Base-by-base conservation (phyloP, 2,329 filamentous ascomycete genomes). In the Hypoxylon sp. region DNA sequence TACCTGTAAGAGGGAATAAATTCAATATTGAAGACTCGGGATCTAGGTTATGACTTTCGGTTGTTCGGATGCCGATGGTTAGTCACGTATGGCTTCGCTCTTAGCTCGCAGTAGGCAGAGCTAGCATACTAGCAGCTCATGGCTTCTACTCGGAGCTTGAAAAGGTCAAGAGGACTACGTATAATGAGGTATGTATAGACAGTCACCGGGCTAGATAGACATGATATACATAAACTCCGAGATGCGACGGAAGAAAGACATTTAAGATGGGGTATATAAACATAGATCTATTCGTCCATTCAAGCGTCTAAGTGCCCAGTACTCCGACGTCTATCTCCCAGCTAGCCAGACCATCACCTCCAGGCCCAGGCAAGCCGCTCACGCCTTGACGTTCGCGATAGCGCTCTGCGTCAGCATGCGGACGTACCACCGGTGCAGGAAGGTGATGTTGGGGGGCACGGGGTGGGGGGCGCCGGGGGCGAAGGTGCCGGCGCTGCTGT, bases 361-460 rank as follows among this genome's bases (percentile, higher is more conserved):
- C 27, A 13, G 5, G 33, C 31, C 31, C 11, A n/a, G n/a, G n/a
- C 15, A 27, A 11, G 37, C 8, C 27, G 13, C n/a, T 67, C 48
- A 72, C 33, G 57, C 58, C 56, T 65, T 67, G 9, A 73, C 69
- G 11, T 68, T 69, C 13, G 40, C 58, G 20, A 71, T 33, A 1
- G 62, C 70, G 41, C 65, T 68, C 23, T 67, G 48, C 3, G 60
- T 60, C 61, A 73, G 33, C 21, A 72, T 71, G 18, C 70, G 67
- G 17, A 70, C 68, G 52, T 73, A 72, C 70, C 64, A 70, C 4
- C 38, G 37, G 33, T 73, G 71, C 51, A 71, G 38, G 53, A 68
- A 69, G n/a, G 26, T 41, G 27, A 71, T 67, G 57, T 62, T 64
- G 15, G 67, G 48, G 18, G 69, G 70, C 18, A 72, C 21, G 7